Evolutionary conservation across 768 basidiomycete species (phyloP), one percentile per base, ranked within the genome.

Genomic region (Coprinellus aureogranulatus): DNA sequence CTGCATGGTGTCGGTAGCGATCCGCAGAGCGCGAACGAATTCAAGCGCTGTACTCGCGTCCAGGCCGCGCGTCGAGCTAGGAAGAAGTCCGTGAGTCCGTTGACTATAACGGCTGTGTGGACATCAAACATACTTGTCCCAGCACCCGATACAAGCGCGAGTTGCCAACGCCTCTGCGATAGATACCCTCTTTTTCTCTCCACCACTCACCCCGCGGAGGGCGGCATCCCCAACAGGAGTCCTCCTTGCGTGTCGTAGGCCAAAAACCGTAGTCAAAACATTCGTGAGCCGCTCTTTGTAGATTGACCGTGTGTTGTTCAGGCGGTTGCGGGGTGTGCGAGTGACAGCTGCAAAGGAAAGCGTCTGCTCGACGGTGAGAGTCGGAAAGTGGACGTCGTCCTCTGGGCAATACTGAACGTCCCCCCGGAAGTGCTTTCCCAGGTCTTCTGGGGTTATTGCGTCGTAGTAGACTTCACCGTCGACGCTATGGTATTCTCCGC

Each of bases 311-410:
- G 78, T 67, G 14, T 77, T 60, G 3, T 72, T 75, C 2, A 79
- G 52, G 39, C 86, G 82, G 3, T 68, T 74, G 11, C 75, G 81
- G 1, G 92, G 92, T 11, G 82, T 82, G 25, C 91, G 86, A 12
- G 83, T 86, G 59, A 77, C 80, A 0, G 86, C 81, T 0, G 89
- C 87, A 54, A 91, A 89, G 4, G 70, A 72, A 42, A 97, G 77
- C 0, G 91, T 93, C 66, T 93, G 81, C 53, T 83, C 79, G 25
- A 93, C 90, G 11, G 88, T 90, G 20, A 97, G 79, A 10, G 88
- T 90, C 2, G 92, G 89, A 65, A 94, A 89, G 67, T 94, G 92
- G 11, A 90, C 76, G 67, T 95, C 92, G 66, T 93, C 92, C 72
- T 92, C 92, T 0, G 90, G 89, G 60, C 82, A 87, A 68, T 91